These are phyloP conservation scores for Microthyrium microscopicum DNA, from an alignment of 2,329 filamentous ascomycete genomes.

Conservation along the genomic window DNA sequence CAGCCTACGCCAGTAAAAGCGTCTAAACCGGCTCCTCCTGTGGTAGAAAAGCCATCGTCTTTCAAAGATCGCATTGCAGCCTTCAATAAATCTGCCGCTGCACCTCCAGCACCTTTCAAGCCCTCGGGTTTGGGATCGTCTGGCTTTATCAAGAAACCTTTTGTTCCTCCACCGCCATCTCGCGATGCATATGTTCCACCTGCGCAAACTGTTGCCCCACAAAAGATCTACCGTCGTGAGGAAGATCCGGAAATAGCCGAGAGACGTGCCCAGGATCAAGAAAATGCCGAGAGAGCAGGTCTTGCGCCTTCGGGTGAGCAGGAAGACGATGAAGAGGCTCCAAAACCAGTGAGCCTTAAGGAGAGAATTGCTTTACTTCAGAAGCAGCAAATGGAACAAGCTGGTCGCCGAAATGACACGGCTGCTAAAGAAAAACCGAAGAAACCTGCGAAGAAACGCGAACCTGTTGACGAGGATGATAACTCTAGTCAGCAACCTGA, in stretches of 20 bases:
- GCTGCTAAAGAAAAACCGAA: constrained; percentile 74
- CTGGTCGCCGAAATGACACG: constrained; percentile 63
- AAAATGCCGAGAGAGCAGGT: constrained; percentile 53
- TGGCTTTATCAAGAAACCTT: constrained; percentile 88
- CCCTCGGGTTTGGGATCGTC: constrained; percentile 44
- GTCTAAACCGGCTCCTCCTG: constrained; percentile 34
- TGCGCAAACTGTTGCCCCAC: constrained; percentile 45
- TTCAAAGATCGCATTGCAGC: constrained; percentile 94
- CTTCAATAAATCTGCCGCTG: constrained; percentile 79
- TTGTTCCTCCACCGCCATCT: constrained; percentile 86
- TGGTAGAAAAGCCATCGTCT: constrained; percentile 65
- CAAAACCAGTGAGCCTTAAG: constrained; percentile 85
- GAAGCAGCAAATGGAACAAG: constrained; percentile 83
- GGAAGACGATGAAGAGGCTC: constrained; percentile 55
- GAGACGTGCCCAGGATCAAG: constrained; percentile 46
- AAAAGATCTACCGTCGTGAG: constrained; percentile 69
- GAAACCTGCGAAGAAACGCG: constrained; percentile 46
- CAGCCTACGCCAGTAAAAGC: constrained; percentile 18
- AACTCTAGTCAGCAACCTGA: constrained; percentile 21
- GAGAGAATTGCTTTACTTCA: constrained; percentile 89
- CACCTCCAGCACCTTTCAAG: constrained; percentile 82
- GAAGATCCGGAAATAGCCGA: constrained; percentile 57
- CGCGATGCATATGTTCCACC: constrained; percentile 80
- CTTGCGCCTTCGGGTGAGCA: constrained; percentile 37
- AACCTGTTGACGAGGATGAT: constrained; percentile 23